These are phyloP conservation scores for Fraxinus latifolia DNA, from an alignment of 305 asterid genomes.

Conservation along the genomic window DNA sequence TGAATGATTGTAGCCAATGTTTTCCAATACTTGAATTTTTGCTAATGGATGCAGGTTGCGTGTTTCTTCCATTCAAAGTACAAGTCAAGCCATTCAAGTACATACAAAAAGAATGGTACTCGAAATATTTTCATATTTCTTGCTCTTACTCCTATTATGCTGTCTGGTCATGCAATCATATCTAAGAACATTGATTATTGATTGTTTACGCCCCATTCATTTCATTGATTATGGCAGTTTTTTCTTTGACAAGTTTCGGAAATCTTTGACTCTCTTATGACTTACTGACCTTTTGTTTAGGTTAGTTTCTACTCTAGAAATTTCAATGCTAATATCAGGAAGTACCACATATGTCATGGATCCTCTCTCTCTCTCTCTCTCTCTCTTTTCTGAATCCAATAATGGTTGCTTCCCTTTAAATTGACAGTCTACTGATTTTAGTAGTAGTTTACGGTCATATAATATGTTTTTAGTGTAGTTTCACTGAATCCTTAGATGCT, in stretches of 20 bases:
- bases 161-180: background rate
- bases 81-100: constrained; percentile 66
- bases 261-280: background rate
- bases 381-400: background rate
- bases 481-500: constrained; percentile 1
- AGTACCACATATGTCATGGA: background rate
- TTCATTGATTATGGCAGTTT: background rate
- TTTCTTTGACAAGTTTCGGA: background rate
- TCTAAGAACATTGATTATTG: background rate
- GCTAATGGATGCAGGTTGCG: constrained; percentile 53
- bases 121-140: constrained; percentile 1
- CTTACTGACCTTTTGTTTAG: background rate
- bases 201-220: background rate
- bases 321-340: background rate
- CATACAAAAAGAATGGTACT: constrained; percentile 70
- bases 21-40: constrained; percentile 8
- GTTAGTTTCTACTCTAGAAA: constrained; percentile 6
- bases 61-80: constrained; percentile 78
- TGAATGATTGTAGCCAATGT: background rate
- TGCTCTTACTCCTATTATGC: constrained; percentile 3
- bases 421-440: background rate
- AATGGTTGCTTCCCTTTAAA: background rate
- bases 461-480: background rate
- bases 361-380: background rate
- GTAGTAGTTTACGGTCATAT: background rate